These are phyloP conservation scores for Spinacia oleracea DNA, from an alignment of 179 eudicot species.

Conservation along the genomic window DNA sequence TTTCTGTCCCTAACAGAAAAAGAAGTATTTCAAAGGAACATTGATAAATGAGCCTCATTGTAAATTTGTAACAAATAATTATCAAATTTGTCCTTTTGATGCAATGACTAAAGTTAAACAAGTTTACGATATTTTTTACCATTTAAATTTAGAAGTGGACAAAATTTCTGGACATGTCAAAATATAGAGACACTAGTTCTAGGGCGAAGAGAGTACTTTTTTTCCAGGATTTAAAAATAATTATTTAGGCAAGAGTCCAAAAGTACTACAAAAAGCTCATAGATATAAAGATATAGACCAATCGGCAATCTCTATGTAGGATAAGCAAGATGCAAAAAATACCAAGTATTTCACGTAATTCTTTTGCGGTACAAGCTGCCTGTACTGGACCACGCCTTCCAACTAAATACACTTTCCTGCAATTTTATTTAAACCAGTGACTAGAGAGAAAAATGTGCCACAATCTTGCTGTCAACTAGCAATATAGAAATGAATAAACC, in stretches of 20 bases:
- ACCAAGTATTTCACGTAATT: conserved; percentile 93
- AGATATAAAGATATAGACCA: neutral
- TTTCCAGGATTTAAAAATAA: neutral
- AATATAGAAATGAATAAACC: conserved; percentile 37
- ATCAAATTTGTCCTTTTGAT: neutral
- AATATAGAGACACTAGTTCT: neutral
- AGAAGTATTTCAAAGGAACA: too few species aligned
- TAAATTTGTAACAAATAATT: too few species aligned
- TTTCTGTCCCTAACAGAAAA: neutral
- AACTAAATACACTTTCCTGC: conserved; percentile 84
- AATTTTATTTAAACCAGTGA: conserved; percentile 25
- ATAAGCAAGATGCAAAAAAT: conserved; percentile 18
- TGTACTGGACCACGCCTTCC: conserved; percentile 99
- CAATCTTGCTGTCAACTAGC: conserved; percentile 1
- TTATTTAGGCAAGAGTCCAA: neutral
- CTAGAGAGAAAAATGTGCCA: neutral
- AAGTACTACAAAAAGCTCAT: neutral
- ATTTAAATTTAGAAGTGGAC: neutral
- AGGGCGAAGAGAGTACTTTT: neutral
- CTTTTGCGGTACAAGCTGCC: conserved; percentile 99
- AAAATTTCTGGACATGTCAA: neutral
- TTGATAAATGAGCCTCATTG: too few species aligned
- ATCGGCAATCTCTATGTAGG: neutral
- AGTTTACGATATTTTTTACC: neutral
- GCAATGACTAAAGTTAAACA: neutral